phyloP scores from a whole-genome alignment of 1,284 basidiomycete species.

The Cutaneotrichosporon sp. region DNA sequence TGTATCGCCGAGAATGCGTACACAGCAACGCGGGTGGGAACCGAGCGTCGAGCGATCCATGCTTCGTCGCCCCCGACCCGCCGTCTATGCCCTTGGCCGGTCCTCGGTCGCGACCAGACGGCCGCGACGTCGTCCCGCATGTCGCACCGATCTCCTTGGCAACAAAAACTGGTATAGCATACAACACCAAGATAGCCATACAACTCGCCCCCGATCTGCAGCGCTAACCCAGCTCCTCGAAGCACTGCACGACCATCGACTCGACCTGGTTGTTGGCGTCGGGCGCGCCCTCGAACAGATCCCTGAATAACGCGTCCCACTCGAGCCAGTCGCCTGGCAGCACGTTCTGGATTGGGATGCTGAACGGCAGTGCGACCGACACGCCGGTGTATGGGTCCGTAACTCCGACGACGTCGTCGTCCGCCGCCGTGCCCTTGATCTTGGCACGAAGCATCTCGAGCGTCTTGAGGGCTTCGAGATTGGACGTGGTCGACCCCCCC shows the following conservation, averaged over 20 bases:
- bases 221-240: neutral
- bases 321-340: constrained; percentile 9
- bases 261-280: constrained; percentile 1
- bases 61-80: no score
- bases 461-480: constrained; percentile 28
- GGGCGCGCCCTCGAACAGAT: constrained; percentile 5
- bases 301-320: constrained; percentile 9
- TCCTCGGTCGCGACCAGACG: no score
- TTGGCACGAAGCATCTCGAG: constrained; percentile 24
- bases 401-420: constrained; percentile 4
- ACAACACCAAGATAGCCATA: no score
- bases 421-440: constrained; percentile 2
- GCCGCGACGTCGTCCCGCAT: no score
- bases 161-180: no score
- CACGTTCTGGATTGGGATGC: constrained; percentile 4
- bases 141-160: no score
- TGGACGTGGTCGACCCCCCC: constrained; percentile 5
- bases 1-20: no score
- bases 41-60: no score
- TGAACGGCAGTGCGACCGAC: constrained; percentile 1
- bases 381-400: constrained; percentile 6
- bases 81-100: no score
- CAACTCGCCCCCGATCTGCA: no score
- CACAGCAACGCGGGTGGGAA: no score
- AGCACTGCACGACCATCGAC: constrained; percentile 2